Evolutionary conservation across 495 filamentous ascomycete species (phyloP), one percentile per base, ranked within the genome.

Genomic region (Hyaloscypha finlandica): DNA sequence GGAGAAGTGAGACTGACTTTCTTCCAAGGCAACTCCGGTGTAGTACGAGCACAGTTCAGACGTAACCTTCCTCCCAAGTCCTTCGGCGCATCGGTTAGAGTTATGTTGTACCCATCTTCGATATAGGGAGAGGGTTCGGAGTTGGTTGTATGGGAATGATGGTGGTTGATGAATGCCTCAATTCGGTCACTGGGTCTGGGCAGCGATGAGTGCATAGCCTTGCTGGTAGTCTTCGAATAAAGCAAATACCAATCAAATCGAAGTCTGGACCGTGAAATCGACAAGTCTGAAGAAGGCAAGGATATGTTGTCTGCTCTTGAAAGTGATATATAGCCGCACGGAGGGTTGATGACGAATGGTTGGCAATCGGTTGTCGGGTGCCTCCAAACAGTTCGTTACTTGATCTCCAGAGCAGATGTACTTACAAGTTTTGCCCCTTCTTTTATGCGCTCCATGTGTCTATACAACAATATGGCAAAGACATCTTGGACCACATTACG

Each of bases 71-170:
- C 96, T 73, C 86, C 95, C 67, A 92, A 91, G 83, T 91, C 92
- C 77, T 97, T 99, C 85, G 95, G 96, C 80, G 95, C 94, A 74
- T 92, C 92, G 74, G 90, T 98, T 81, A 88, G 96, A 79, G 88
- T 99, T 80, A 98, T 99, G 95, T 88, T 99, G 79, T 99, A 98
- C 86, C 95, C 95, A 82, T 97, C 91, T 71, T 81, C 83, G 77
- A 86, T 86, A 81, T 85, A 85, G 77, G 64, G 56, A 45, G 64
- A 48, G 56, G 66, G 51, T 70, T 73, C 64, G 71, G 71, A 67
- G 68, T 73, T 73, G 66, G 59, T 66, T 57, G 66, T 32, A 48
- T 59, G 63, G 70, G 61, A 54, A 20, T 69, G 68, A 48, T 25
- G 16, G 59, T 64, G 62, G 61, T 67, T 67, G 68, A 65, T 69